Conservation (phyloP, 495 filamentous ascomycete genomes). For the Opeltia flavorubescens region DNA sequence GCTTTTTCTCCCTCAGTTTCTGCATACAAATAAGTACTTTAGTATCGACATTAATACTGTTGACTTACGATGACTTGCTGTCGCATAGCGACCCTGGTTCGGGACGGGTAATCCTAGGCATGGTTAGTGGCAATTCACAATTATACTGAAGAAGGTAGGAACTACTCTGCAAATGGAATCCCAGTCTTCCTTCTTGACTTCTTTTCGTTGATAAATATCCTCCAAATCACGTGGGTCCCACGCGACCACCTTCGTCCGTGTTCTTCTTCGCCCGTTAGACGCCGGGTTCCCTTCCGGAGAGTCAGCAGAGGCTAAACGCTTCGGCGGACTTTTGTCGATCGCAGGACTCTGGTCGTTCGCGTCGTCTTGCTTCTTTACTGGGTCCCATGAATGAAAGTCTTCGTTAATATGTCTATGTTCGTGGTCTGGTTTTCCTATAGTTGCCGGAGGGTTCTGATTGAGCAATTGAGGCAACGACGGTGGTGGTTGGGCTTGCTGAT, state of each 20-base stretch:
- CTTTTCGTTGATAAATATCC: background rate
- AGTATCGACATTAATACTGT: background rate
- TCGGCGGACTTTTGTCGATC: background rate
- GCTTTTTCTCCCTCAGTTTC: background rate
- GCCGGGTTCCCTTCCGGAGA: background rate
- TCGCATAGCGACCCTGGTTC: background rate
- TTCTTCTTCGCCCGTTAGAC: background rate
- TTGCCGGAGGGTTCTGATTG: background rate
- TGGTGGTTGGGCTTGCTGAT: background rate
- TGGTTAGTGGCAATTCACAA: background rate
- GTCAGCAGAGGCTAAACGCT: background rate
- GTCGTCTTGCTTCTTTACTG: background rate
- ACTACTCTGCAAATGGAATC: background rate
- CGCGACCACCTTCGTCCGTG: background rate
- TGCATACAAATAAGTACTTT: background rate
- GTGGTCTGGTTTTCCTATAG: background rate
- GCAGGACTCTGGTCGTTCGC: background rate
- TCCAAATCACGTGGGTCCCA: background rate
- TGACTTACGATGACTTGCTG: background rate
- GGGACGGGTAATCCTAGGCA: background rate
- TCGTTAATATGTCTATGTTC: background rate
- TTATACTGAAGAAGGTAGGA: background rate
- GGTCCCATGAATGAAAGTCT: background rate
- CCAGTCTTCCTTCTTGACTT: background rate
- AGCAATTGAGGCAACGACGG: background rate